Evolutionary conservation across 345 rosid genomes (phyloP).

Genomic region (Euphorbia pulcherrima): DNA sequence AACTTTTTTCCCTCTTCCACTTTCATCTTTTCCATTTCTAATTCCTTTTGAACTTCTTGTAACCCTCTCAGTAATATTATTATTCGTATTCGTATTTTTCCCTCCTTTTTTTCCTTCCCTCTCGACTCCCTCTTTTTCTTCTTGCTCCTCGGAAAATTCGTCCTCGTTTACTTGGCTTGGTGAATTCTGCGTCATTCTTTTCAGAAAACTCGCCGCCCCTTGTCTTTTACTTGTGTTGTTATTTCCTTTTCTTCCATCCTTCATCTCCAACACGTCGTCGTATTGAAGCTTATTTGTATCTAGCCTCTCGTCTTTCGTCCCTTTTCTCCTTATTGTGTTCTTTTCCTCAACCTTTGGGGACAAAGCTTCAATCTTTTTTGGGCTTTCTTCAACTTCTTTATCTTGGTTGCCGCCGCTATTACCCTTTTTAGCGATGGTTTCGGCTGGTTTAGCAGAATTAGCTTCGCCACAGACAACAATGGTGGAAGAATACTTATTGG

Average conservation of each 20-base stretch:
- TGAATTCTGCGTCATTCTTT: conserved; percentile 50
- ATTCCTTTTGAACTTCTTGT: conserved; percentile 41
- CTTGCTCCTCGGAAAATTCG: conserved; percentile 20
- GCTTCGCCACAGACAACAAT: conserved; percentile 31
- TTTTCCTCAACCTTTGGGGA: conserved; percentile 18
- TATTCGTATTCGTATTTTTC: not conserved
- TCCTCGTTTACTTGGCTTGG: conserved; percentile 20
- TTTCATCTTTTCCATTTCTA: conserved; percentile 37
- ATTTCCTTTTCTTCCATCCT: conserved; percentile 34
- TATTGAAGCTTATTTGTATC: conserved; percentile 25
- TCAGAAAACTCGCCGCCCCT: conserved; percentile 47
- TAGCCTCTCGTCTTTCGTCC: conserved; percentile 26
- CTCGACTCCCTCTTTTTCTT: conserved; percentile 20
- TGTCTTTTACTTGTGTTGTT: conserved; percentile 36
- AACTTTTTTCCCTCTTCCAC: conserved; percentile 32
- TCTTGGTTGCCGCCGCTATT: conserved; percentile 17
- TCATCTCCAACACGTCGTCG: conserved; percentile 36
- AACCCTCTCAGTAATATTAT: conserved; percentile 16
- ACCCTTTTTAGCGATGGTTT: conserved; percentile 19
- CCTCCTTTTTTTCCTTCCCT: conserved; percentile 13
- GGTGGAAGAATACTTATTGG: conserved; percentile 29
- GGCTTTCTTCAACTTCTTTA: conserved; percentile 18
- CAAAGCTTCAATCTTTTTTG: conserved; percentile 9
- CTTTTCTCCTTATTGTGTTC: conserved; percentile 26
- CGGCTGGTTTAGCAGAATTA: conserved; percentile 15